A percentile compares a stretch with the other conserved stretches of the same genome.
phyloP scores from a whole-genome alignment of 2,329 filamentous ascomycete genomes.

The Fusarium piperis region DNA sequence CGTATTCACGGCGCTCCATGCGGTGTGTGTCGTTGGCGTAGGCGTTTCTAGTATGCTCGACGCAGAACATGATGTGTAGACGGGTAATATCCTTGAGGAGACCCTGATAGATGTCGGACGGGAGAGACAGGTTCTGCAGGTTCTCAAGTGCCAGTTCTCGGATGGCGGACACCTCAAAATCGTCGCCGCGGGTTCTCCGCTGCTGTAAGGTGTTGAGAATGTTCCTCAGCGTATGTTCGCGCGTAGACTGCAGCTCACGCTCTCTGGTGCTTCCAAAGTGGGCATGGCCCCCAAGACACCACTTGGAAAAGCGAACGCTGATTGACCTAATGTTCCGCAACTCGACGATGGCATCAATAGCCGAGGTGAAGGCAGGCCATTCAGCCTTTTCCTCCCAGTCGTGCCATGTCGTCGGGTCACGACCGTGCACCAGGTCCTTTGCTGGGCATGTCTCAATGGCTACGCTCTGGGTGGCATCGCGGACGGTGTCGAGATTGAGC shows the following conservation, averaged over 20 bases:
- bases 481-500: neutral
- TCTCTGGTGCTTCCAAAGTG: neutral
- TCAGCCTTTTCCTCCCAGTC: neutral
- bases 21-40: constrained; percentile 21
- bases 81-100: constrained; percentile 19
- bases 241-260: neutral
- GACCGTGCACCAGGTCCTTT: neutral
- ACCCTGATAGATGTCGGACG: neutral
- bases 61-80: constrained; percentile 24
- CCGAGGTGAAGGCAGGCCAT: neutral
- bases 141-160: constrained; percentile 23
- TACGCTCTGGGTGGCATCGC: neutral
- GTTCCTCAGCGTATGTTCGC: neutral
- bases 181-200: neutral
- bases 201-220: neutral
- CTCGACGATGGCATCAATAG: neutral
- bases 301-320: neutral
- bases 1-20: constrained; percentile 30
- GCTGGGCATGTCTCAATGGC: neutral
- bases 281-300: neutral
- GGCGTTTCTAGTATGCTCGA: constrained; percentile 22
- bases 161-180: neutral
- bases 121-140: constrained; percentile 30
- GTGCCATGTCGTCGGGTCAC: neutral
- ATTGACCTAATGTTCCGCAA: neutral